Base-by-base conservation (phyloP, 2,329 filamentous ascomycete genomes). In the Talaromyces atroroseus region DNA sequence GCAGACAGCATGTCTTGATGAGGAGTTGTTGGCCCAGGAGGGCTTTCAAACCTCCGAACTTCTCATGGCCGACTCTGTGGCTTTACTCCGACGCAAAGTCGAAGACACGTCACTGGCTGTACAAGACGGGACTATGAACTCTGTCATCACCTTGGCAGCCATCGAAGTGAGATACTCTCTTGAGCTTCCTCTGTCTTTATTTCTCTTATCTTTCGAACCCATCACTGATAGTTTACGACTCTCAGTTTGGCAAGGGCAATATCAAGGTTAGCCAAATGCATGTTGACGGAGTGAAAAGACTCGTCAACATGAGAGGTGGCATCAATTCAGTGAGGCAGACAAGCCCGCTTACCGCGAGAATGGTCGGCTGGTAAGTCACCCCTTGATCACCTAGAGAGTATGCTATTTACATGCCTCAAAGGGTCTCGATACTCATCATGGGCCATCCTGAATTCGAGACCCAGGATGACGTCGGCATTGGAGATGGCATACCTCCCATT, bases 381-480 rank as follows among this genome's bases (percentile, higher is more conserved):
- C 12, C 3, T 18, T 12, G 12, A 3, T 23, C 0, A 32, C 11
- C 1, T 5, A 23, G 8, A 6, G 10, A 2, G 18, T 14, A 24
- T 51, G 8, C 36, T 49, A 20, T 24, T 56, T 21, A 60, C 52
- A 52, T 44, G 23, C 46, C 10, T 5, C 1, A 2, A 32, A 52
- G 82, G 82, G 79, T 83, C n/a, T 80, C 80, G 0, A 73, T 84
- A 74, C 69, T 84, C 3, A 74, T 84, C 5, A 80, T 71, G 57
- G 78, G 78, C 7, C 52, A 62, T 23, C 81, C 81, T 18, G 81
- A 83, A 58, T 84, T 83, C 56, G 57, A 71, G 3, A 76, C 74
- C 0, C 80, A 83, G 54, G 74, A 82, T 60, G 78, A 83, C 29
- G 47, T 63, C 6, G 78, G 78, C 1, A 61, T 66, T 36, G 80